Conservation (phyloP, 371 early-diverging fungal genomes). For the Blakeslea trispora region DNA sequence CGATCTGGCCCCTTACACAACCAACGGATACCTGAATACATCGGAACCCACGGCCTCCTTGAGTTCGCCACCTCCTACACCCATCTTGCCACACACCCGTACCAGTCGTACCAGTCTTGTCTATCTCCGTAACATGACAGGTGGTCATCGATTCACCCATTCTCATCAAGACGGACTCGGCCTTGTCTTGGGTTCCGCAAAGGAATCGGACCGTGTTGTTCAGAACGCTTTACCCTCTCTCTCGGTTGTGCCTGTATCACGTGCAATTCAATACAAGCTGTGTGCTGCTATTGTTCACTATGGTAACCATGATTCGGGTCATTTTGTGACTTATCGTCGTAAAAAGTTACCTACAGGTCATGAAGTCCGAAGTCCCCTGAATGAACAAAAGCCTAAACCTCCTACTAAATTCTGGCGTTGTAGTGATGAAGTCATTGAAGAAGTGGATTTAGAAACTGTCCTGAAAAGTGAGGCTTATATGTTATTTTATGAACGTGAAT, state of each 20-base stretch:
- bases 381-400: constrained; percentile 40
- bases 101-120: constrained; percentile 47
- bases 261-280: constrained; percentile 65
- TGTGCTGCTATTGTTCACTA: constrained; percentile 88
- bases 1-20: constrained; percentile 67
- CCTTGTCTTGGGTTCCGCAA: constrained; percentile 20
- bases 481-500: constrained; percentile 81
- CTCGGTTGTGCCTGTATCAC: constrained; percentile 31
- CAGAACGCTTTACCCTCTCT: constrained; percentile 45
- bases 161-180: constrained; percentile 36
- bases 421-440: constrained; percentile 88
- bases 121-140: constrained; percentile 52
- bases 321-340: constrained; percentile 90
- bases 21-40: constrained; percentile 56
- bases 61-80: constrained; percentile 36
- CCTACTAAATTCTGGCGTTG: constrained; percentile 70
- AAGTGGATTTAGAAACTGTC: constrained; percentile 71
- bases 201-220: constrained; percentile 30
- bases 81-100: constrained; percentile 30
- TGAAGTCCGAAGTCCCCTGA: constrained; percentile 42
- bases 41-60: constrained; percentile 41
- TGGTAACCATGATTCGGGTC: constrained; percentile 86
- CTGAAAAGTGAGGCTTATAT: constrained; percentile 80
- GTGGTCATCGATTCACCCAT: constrained; percentile 42
- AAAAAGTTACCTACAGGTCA: constrained; percentile 56